Percentiles rank a stretch among this genome's conserved stretches.
phyloP scores from a whole-genome alignment of 2,329 filamentous ascomycete genomes.

The Camillea tinctor region DNA sequence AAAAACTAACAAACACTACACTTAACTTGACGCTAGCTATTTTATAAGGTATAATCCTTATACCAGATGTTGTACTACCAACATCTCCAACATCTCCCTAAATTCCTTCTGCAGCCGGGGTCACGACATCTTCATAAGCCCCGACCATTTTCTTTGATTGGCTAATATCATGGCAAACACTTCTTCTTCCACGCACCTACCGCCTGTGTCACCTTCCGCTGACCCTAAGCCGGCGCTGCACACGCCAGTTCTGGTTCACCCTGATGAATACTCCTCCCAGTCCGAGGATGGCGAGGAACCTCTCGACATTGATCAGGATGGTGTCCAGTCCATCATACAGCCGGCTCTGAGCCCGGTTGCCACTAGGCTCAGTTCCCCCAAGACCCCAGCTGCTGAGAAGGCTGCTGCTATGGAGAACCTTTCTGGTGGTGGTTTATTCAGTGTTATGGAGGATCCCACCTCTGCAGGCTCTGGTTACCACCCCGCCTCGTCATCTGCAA shows the following conservation, averaged over 20 bases:
- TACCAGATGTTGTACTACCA: conserved; percentile 12
- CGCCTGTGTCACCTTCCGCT: conserved; percentile 11
- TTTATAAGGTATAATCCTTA: neutral
- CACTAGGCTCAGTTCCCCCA: conserved; percentile 53
- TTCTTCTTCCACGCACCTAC: conserved; percentile 4
- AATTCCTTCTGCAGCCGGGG: conserved; percentile 3
- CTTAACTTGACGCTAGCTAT: neutral
- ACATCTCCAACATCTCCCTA: conserved; percentile 6
- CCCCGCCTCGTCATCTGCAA: conserved; percentile 5
- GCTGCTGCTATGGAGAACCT: conserved; percentile 51
- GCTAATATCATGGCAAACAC: conserved; percentile 23
- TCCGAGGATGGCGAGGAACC: conserved; percentile 35
- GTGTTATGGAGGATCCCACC: conserved; percentile 33
- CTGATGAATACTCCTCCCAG: conserved; percentile 24
- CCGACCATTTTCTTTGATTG: conserved; percentile 12
- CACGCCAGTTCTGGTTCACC: conserved; percentile 14
- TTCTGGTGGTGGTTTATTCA: conserved; percentile 37
- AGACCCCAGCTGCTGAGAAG: conserved; percentile 58
- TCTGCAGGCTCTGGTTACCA: conserved; percentile 19
- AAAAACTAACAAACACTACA: too few species aligned
- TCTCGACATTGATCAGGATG: conserved; percentile 49
- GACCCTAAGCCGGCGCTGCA: conserved; percentile 14
- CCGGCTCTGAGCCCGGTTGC: conserved; percentile 57
- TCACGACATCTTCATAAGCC: conserved; percentile 10
- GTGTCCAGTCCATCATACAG: conserved; percentile 59